Percentiles rank a stretch among this genome's conserved stretches.
Evolutionary conservation across 106 monocot genomes (phyloP).

Genomic region (Dactylorhiza incarnata): DNA sequence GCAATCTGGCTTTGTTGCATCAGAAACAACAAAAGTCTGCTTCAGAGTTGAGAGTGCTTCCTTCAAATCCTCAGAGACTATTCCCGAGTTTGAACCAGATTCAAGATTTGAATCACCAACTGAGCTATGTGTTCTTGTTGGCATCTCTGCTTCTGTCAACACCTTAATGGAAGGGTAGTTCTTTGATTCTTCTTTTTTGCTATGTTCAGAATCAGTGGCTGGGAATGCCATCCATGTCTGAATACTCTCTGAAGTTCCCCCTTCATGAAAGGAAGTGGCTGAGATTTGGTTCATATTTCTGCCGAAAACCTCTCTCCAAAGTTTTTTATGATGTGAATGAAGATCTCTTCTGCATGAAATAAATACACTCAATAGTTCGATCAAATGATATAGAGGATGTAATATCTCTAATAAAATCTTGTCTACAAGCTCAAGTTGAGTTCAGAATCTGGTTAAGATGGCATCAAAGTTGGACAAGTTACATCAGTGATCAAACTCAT

Average conservation of each 20-base stretch:
- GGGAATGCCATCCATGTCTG: slow-evolving; percentile 56
- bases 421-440: too few species aligned
- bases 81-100: slow-evolving; percentile 15
- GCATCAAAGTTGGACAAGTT: too few species aligned
- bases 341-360: too few species aligned
- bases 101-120: slow-evolving; percentile 13
- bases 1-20: slow-evolving; percentile 67
- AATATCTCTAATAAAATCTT: too few species aligned
- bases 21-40: slow-evolving; percentile 82
- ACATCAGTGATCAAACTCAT: too few species aligned
- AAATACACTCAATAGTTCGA: too few species aligned
- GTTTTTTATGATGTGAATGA: too few species aligned
- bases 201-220: not conserved
- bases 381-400: too few species aligned
- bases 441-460: too few species aligned
- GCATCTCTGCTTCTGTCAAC: not conserved
- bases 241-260: not conserved
- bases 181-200: slow-evolving; percentile 15
- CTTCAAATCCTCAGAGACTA: slow-evolving; percentile 55
- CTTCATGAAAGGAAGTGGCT: too few species aligned
- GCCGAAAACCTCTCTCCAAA: too few species aligned
- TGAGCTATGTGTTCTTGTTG: not conserved
- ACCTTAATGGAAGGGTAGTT: not conserved
- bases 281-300: too few species aligned
- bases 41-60: slow-evolving; percentile 62